These are phyloP conservation scores for Moniliella sp. DNA, from an alignment of 1,284 basidiomycete genomes.

Conservation along the genomic window DNA sequence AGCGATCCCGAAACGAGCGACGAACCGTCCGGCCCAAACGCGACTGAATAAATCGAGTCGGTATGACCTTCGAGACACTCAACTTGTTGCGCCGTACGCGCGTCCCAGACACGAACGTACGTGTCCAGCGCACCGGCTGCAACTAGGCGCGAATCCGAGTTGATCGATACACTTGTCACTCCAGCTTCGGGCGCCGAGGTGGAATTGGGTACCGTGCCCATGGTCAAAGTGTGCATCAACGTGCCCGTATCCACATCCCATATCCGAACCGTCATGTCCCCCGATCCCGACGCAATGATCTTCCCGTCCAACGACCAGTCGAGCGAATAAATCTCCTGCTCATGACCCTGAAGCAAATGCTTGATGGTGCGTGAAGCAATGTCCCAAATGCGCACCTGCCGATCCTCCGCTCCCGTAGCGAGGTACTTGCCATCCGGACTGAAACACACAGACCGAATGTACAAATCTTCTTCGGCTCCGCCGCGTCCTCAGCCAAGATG, in stretches of 20 bases:
- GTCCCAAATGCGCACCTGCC: slow-evolving; percentile 45
- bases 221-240: slow-evolving; percentile 43
- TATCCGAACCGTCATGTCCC: slow-evolving; percentile 67
- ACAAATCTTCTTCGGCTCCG: slow-evolving; percentile 23
- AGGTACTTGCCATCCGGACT: slow-evolving; percentile 27
- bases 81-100: slow-evolving; percentile 47
- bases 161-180: slow-evolving; percentile 61
- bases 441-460: slow-evolving; percentile 32
- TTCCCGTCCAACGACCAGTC: slow-evolving; percentile 57
- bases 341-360: slow-evolving; percentile 58
- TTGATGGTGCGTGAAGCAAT: slow-evolving; percentile 44
- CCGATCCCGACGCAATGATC: slow-evolving; percentile 57
- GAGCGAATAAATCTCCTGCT: slow-evolving; percentile 75
- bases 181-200: slow-evolving; percentile 17
- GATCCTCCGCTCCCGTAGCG: slow-evolving; percentile 30
- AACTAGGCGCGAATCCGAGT: slow-evolving; percentile 55
- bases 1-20: slow-evolving; percentile 64
- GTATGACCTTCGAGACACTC: slow-evolving; percentile 58
- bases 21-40: slow-evolving; percentile 62
- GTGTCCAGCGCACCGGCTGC: slow-evolving; percentile 67
- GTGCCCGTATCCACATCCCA: slow-evolving; percentile 64
- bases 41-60: slow-evolving; percentile 61
- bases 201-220: slow-evolving; percentile 29
- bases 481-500: slow-evolving; percentile 40
- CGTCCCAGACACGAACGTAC: slow-evolving; percentile 68